Conservation (phyloP, 495 filamentous ascomycete species). For the Astrothelium macrocarpum region DNA sequence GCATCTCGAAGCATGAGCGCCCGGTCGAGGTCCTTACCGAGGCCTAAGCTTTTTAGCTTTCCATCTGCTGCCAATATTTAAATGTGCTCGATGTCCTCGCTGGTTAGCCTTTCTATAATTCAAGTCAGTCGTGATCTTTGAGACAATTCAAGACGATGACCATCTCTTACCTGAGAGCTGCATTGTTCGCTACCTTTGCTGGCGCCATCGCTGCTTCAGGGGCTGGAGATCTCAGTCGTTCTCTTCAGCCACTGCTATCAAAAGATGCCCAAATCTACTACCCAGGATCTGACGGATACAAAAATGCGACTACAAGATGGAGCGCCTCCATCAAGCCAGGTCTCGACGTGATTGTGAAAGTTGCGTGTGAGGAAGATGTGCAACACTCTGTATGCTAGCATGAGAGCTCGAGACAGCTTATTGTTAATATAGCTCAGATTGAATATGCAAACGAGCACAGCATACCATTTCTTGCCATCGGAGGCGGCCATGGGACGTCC, state of each 20-base stretch:
- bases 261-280: neutral
- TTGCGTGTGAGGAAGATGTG: neutral
- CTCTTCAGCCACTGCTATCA: neutral
- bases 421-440: neutral
- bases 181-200: too few species aligned
- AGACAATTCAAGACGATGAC: too few species aligned
- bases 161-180: too few species aligned
- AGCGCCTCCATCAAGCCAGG: neutral
- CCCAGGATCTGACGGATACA: neutral
- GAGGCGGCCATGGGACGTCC: neutral
- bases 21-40: too few species aligned
- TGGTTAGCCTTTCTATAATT: too few species aligned
- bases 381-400: neutral
- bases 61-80: too few species aligned
- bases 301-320: neutral
- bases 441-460: constrained; percentile 1
- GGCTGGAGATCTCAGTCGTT: neutral
- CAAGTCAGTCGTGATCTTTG: too few species aligned
- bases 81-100: too few species aligned
- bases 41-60: too few species aligned
- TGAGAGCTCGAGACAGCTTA: neutral
- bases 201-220: too few species aligned
- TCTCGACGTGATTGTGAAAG: neutral
- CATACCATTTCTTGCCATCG: neutral
- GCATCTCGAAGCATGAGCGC: too few species aligned